Conservation (phyloP, 768 basidiomycete genomes). For the Podaxis sp. region DNA sequence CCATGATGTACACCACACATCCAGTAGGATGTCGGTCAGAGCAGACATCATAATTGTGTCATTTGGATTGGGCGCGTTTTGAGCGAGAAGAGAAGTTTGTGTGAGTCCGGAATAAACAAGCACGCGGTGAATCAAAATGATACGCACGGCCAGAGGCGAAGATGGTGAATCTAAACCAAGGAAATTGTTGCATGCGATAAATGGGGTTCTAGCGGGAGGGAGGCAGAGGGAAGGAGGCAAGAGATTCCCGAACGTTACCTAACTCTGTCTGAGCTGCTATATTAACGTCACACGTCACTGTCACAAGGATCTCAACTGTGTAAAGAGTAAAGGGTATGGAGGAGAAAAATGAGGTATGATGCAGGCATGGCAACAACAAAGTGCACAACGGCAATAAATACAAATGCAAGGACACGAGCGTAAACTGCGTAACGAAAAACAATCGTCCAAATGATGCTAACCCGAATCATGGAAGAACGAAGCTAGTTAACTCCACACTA, state of each 20-base stretch:
- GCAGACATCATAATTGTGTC: conserved; percentile 5
- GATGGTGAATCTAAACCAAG: conserved; percentile 51
- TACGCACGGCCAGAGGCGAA: conserved; percentile 45
- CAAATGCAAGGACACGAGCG: neutral
- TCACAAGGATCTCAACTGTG: neutral
- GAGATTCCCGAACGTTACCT: neutral
- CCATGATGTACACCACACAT: neutral
- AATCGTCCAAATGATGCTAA: conserved; percentile 7
- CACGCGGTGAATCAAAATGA: conserved; percentile 2
- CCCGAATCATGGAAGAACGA: conserved; percentile 5
- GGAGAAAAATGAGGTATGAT: conserved; percentile 2
- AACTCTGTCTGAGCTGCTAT: neutral
- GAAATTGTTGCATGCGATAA: conserved; percentile 43
- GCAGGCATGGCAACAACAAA: conserved; percentile 3
- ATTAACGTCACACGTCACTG: neutral
- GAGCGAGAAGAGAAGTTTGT: conserved; percentile 3
- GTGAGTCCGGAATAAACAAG: conserved; percentile 12
- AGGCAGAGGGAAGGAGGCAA: neutral
- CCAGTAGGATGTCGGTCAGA: neutral
- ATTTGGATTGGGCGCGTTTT: neutral
- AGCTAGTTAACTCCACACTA: neutral
- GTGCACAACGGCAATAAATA: conserved; percentile 4
- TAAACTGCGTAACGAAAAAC: conserved; percentile 1
- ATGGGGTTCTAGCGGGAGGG: neutral
- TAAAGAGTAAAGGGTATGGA: conserved; percentile 1